Evolutionary conservation across 805 yeast genomes (phyloP), one percentile per base, ranked within the genome.

Genomic region (Blastobotrys mokoenaii): DNA sequence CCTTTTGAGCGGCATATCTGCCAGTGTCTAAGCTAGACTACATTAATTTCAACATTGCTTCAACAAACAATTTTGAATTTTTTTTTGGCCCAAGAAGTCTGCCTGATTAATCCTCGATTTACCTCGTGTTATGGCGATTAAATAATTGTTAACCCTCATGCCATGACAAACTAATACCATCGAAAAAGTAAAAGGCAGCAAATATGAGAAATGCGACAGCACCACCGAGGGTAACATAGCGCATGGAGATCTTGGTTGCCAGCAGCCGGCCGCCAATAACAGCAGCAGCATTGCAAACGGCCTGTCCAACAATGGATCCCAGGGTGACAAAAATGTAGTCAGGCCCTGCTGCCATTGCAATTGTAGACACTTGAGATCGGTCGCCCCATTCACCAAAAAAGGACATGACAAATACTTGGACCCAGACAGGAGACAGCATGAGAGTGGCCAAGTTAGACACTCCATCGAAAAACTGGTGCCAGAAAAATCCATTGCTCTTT

Each of bases 301-400:
- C 80, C 64, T 93, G 99, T 30, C 98, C 99, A 38, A 82, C 63
- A 33, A 87, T 77, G 16, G 95, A 95, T 50, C 99, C 98, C 40
- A 80, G 54, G 39, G 90, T 86, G 34, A 89, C 95, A 54, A 73
- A 72, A 89, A 93, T 80, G 67, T 87, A 93, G 63, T 88, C 84
- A 38, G 87, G 80, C 33, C 96, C 96, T 1, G 98, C 96, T 44
- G 97, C 97, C 94, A 93, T 84, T 35, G 97, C 97, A 57, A 93
- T 88, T 30, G 97, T 93, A 37, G 97, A 96, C 46, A 93, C 87
- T 68, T 93, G 99, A 11, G 97, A 88, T 58, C 98, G 80, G 65
- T 93, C 99, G 43, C 99, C 99, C 95, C 97, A 88, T 68, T 93
- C 99, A 49, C 97, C 98, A 41, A 93, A 69, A 63, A 93, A 93